Percentiles rank a stretch among this genome's conserved stretches.
Conservation (phyloP, 2,329 filamentous ascomycete species). For the Lasiodiplodia gonubiensis region DNA sequence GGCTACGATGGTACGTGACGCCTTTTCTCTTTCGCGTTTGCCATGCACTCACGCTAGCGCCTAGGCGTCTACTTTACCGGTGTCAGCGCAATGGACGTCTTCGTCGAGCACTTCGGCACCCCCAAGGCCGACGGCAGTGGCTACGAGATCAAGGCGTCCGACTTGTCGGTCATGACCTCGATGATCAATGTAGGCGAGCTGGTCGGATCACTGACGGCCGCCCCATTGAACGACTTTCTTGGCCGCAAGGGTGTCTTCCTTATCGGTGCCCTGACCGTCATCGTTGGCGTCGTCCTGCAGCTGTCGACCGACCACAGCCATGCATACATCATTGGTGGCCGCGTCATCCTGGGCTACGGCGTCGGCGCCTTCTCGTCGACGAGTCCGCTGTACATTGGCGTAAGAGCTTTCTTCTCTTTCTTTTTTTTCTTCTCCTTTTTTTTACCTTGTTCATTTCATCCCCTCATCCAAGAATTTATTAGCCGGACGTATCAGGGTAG, state of each 20-base stretch:
- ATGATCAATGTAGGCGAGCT: constrained; percentile 51
- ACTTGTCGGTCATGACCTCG: constrained; percentile 44
- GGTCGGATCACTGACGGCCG: constrained; percentile 44
- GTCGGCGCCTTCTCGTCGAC: constrained; percentile 50
- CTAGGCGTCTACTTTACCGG: constrained; percentile 46
- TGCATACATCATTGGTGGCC: constrained; percentile 25
- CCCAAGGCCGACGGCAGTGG: constrained; percentile 35
- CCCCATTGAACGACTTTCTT: constrained; percentile 46
- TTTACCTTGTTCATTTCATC: background rate
- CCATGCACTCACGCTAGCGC: background rate
- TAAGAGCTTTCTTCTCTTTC: background rate
- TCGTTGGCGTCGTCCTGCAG: constrained; percentile 33
- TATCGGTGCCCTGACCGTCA: constrained; percentile 37
- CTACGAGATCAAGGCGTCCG: constrained; percentile 38
- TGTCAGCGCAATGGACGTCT: constrained; percentile 38
- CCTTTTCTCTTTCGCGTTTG: background rate
- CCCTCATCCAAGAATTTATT: no score
- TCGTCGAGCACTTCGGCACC: constrained; percentile 44
- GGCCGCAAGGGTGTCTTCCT: constrained; percentile 45
- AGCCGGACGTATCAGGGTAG: no score
- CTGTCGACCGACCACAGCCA: constrained; percentile 23
- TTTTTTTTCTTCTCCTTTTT: background rate
- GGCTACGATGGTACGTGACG: constrained; percentile 38
- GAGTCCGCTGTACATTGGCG: constrained; percentile 47
- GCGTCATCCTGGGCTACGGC: constrained; percentile 38